Percentiles rank a stretch among this genome's conserved stretches.
phyloP scores from a whole-genome alignment of 495 filamentous ascomycete species.

The Neurospora sp. region DNA sequence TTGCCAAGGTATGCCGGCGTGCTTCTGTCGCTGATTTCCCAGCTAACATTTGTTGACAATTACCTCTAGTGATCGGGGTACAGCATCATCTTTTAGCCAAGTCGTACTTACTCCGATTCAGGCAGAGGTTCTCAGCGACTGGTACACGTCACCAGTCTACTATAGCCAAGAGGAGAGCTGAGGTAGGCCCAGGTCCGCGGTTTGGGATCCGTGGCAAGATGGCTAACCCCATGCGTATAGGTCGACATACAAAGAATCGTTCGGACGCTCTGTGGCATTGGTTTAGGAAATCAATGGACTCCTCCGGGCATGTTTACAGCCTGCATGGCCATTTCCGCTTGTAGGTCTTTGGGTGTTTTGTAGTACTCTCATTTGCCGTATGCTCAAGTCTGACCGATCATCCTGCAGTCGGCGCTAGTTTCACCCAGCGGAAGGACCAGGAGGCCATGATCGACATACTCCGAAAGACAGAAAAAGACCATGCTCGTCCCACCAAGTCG shows the following conservation, averaged over 20 bases:
- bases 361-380: constrained; percentile 27
- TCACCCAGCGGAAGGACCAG: constrained; percentile 23
- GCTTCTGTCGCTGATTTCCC: neutral
- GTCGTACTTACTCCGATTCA: constrained; percentile 28
- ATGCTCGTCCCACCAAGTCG: constrained; percentile 35
- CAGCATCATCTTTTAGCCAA: constrained; percentile 48
- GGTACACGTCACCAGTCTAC: constrained; percentile 31
- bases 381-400: constrained; percentile 5
- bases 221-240: constrained; percentile 10
- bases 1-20: constrained; percentile 34
- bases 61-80: constrained; percentile 34
- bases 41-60: neutral
- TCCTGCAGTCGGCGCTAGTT: constrained; percentile 4
- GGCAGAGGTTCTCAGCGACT: neutral
- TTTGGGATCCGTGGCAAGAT: neutral
- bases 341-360: constrained; percentile 22
- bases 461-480: constrained; percentile 31
- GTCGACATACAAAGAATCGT: constrained; percentile 33
- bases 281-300: constrained; percentile 37
- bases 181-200: constrained; percentile 9
- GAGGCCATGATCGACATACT: constrained; percentile 34
- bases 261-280: constrained; percentile 42
- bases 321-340: constrained; percentile 42
- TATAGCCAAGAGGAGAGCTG: constrained; percentile 22
- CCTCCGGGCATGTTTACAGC: constrained; percentile 46